Evolutionary conservation across 306 rosid species (phyloP).

Genomic region (Corylus heterophylla): DNA sequence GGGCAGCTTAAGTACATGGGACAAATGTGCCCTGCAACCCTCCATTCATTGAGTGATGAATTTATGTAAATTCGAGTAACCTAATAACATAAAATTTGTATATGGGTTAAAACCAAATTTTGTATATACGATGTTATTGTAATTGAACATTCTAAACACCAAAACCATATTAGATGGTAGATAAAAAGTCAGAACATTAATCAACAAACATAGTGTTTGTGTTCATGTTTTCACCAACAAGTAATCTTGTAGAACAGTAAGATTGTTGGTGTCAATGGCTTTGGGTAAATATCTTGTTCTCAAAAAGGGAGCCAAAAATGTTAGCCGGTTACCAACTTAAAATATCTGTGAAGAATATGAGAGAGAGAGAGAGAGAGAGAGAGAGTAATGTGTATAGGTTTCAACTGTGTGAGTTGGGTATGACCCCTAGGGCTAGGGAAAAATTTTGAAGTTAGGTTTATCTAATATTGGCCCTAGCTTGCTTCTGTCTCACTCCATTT

Average conservation of each 20-base stretch:
- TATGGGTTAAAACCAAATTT: no score
- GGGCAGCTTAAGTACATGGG: no score
- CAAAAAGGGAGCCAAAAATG: neutral
- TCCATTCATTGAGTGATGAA: no score
- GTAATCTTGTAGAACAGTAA: constrained; percentile 4
- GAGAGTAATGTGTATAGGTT: constrained; percentile 20
- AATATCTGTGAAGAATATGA: neutral
- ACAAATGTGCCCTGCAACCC: no score
- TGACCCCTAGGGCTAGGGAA: constrained; percentile 29
- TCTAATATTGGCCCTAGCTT: constrained; percentile 39
- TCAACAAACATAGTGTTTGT: constrained; percentile 33
- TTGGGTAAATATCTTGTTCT: no score
- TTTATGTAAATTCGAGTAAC: no score
- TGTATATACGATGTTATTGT: no score
- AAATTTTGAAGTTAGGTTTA: constrained; percentile 48
- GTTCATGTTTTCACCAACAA: constrained; percentile 28
- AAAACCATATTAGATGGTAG: neutral
- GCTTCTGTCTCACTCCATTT: constrained; percentile 43
- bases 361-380: constrained; percentile 8
- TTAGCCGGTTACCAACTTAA: constrained; percentile 1
- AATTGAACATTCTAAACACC: neutral
- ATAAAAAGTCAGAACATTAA: constrained; percentile 4
- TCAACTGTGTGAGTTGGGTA: constrained; percentile 36
- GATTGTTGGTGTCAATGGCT: constrained; percentile 24
- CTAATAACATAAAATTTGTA: neutral